phyloP scores from a whole-genome alignment of 345 rosid genomes.

The Acer negundo region DNA sequence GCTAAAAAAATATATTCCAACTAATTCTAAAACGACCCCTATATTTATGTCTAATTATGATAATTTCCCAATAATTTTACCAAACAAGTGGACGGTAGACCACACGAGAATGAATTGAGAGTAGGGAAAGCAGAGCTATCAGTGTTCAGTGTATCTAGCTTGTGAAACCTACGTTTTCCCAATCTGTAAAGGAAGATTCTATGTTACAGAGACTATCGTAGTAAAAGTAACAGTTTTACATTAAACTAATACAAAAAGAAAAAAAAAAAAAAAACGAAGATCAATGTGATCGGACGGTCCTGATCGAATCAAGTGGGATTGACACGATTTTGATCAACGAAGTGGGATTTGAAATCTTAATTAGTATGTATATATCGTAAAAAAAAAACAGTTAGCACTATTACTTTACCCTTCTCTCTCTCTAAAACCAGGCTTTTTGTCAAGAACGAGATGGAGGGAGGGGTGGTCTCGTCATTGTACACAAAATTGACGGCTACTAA shows the following conservation, averaged over 20 bases:
- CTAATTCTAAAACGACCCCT: background rate
- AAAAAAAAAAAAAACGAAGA: background rate
- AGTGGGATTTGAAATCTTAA: background rate
- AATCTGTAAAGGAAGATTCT: slow-evolving; percentile 47
- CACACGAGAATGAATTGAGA: background rate
- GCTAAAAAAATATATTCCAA: too few species aligned
- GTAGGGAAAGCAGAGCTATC: background rate
- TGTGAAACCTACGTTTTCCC: slow-evolving; percentile 29
- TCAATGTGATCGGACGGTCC: slow-evolving; percentile 6
- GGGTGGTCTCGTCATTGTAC: slow-evolving; percentile 15
- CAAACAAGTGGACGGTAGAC: background rate
- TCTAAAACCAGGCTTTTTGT: slow-evolving; percentile 17
- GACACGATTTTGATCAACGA: background rate
- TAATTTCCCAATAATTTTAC: background rate
- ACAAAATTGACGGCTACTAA: slow-evolving; percentile 41
- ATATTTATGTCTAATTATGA: background rate
- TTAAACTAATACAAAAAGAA: background rate
- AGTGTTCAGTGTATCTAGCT: slow-evolving; percentile 21
- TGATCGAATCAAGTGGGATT: background rate
- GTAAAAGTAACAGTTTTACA: slow-evolving; percentile 13
- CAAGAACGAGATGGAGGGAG: slow-evolving; percentile 22
- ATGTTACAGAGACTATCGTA: slow-evolving; percentile 17
- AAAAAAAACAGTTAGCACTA: slow-evolving; percentile 1
- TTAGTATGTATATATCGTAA: background rate
- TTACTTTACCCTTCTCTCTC: slow-evolving; percentile 14